These are phyloP conservation scores for Apiospora marii DNA, from an alignment of 2,329 filamentous ascomycete species.

Conservation along the genomic window DNA sequence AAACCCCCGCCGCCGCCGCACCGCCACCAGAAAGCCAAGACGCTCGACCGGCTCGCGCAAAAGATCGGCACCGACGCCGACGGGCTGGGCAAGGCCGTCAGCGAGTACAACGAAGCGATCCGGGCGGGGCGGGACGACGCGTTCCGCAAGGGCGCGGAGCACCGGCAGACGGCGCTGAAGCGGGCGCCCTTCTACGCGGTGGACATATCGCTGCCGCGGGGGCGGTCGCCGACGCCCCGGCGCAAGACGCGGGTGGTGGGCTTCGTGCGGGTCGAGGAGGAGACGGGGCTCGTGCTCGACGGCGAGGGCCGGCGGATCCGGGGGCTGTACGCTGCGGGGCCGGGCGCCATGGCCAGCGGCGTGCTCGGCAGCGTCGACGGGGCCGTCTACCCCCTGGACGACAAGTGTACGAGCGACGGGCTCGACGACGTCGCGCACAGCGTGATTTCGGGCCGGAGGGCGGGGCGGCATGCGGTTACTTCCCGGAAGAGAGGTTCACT, in stretches of 20 bases:
- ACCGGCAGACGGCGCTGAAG: background rate
- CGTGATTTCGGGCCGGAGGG: background rate
- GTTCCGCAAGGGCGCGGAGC: background rate
- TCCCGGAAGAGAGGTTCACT: background rate
- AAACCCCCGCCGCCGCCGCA: background rate
- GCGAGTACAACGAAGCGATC: conserved; percentile 5
- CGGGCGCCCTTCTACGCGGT: background rate
- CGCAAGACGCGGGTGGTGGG: background rate
- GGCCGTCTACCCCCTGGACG: background rate
- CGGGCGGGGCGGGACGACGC: background rate
- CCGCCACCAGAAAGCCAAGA: background rate
- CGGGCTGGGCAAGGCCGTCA: conserved; percentile 12
- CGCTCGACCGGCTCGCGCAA: background rate
- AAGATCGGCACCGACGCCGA: conserved; percentile 3
- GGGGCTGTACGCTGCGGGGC: background rate
- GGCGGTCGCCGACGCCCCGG: conserved; percentile 1
- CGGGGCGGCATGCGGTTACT: background rate
- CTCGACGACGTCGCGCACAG: background rate
- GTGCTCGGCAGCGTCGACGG: background rate
- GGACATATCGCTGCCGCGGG: conserved; percentile 1
- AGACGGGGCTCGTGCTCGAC: background rate
- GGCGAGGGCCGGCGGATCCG: background rate
- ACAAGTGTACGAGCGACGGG: background rate
- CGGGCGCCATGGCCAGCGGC: background rate
- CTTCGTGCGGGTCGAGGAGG: background rate